A percentile compares a stretch with the other conserved stretches of the same genome.
Conservation (phyloP, 768 basidiomycete species). For the Macrolepiota dolichaula region DNA sequence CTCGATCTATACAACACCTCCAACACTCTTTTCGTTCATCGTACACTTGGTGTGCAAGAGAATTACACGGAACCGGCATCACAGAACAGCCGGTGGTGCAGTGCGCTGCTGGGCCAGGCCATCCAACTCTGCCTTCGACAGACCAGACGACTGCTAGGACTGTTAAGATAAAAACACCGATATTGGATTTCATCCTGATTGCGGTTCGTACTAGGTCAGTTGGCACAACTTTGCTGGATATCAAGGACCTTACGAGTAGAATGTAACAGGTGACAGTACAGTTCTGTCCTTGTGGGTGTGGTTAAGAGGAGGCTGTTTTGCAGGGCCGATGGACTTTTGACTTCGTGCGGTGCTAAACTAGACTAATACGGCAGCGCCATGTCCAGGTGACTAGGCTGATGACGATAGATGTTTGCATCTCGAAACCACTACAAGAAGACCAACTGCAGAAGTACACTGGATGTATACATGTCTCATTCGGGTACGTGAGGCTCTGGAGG, state of each 20-base stretch:
- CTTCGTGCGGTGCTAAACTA: not conserved
- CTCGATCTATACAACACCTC: constrained; percentile 2
- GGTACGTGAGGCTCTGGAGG: too few relatives aligned
- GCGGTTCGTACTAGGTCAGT: not conserved
- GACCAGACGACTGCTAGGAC: not conserved
- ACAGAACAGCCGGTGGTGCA: not conserved
- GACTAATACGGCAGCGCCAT: not conserved
- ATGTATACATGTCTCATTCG: too few relatives aligned
- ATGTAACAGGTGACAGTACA: too few relatives aligned
- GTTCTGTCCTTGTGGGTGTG: not conserved
- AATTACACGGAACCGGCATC: not conserved
- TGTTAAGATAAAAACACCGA: not conserved
- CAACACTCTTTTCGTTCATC: constrained; percentile 2
- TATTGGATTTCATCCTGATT: not conserved
- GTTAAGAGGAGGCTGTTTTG: not conserved
- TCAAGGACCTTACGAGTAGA: not conserved
- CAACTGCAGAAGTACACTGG: too few relatives aligned
- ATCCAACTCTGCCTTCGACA: not conserved
- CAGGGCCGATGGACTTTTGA: not conserved
- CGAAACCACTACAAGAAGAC: too few relatives aligned
- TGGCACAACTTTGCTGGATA: not conserved
- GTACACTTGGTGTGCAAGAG: constrained; percentile 3
- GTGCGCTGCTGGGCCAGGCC: not conserved
- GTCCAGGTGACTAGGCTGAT: too few relatives aligned
- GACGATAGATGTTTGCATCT: too few relatives aligned